Conservation (phyloP, 495 filamentous ascomycete genomes). For the Podospora fimiseda region DNA sequence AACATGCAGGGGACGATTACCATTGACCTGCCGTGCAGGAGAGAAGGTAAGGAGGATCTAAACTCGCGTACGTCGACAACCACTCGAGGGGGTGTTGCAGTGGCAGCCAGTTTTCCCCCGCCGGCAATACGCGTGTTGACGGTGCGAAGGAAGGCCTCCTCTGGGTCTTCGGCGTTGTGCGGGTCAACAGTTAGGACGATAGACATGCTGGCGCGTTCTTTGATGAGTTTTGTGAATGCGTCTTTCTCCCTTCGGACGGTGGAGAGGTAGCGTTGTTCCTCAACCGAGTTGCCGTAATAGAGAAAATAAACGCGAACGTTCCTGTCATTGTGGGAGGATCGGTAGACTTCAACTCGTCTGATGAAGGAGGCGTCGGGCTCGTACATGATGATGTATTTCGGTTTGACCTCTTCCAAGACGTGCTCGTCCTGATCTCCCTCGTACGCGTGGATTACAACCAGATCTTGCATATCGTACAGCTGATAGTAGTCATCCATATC, state of each 20-base stretch:
- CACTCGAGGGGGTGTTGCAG: constrained; percentile 82
- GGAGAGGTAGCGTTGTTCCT: constrained; percentile 91
- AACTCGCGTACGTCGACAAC: constrained; percentile 97
- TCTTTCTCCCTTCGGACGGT: constrained; percentile 89
- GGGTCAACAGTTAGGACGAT: constrained; percentile 70
- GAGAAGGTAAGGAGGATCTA: constrained; percentile 81
- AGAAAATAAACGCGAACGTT: constrained; percentile 92
- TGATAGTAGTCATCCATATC: constrained; percentile 89
- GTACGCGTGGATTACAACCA: constrained; percentile 87
- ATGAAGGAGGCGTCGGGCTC: constrained; percentile 96
- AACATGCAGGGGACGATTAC: constrained; percentile 87
- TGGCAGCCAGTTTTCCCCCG: constrained; percentile 81
- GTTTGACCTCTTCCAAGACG: constrained; percentile 85
- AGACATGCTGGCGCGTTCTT: constrained; percentile 88
- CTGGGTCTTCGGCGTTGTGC: constrained; percentile 67
- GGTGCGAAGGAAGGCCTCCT: constrained; percentile 89
- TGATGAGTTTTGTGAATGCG: constrained; percentile 86
- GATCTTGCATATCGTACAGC: constrained; percentile 84
- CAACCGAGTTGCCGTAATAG: constrained; percentile 90
- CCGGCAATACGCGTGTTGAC: constrained; percentile 96
- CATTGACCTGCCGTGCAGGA: constrained; percentile 82
- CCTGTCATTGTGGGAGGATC: constrained; percentile 82
- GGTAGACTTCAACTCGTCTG: constrained; percentile 88
- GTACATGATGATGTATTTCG: constrained; percentile 97
- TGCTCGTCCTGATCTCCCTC: constrained; percentile 92